Evolutionary conservation across 495 filamentous ascomycete species (phyloP), one percentile per base, ranked within the genome.

Genomic region (Paragyromitra xinjiangensis): DNA sequence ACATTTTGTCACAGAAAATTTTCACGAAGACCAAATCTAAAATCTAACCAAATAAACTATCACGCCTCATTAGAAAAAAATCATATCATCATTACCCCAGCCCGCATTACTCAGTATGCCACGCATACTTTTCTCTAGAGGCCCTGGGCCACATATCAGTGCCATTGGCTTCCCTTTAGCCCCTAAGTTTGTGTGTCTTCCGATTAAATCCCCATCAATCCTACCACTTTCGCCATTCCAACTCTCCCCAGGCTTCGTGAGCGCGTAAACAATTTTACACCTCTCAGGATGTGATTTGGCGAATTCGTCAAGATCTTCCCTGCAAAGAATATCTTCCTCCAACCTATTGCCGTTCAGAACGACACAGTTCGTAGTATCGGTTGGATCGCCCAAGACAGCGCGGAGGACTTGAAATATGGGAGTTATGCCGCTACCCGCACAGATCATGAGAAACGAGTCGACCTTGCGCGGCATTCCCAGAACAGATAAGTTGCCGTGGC

Each of bases 341-440:
- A 87, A 83, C 59, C 93, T 83, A 80, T 98, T 98, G 0, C 94
- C 93, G 80, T 97, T 87, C 0, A 98, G 85, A 0, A 98, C 87
- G 9, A 92, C 81, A 80, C 94, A 82, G 24, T 65, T 70, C 1
- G 87, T 85, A 64, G 71, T 56, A 40, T 85, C 86, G 40, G 75
- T 79, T 37, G 29, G 67, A 59, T 85, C 82, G 58, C 87, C 85
- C 84, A 93, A 88, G 1, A 95, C 89, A 3, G 93, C 93, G 39
- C 93, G 86, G 45, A 98, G 86, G 0, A 98, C 93, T 76, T 97
- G 92, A 85, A 91, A 97, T 69, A 98, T 92, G 0, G 95, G 95
- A 51, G 95, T 98, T 79, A 98, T 93, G 2, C 95, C 95, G 2
- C 89, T 92, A 45, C 95, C 95, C 39, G 88, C 95, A 75, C 92